phyloP scores from a whole-genome alignment of 1,284 basidiomycete genomes.

The Mrakiaceae sp. region DNA sequence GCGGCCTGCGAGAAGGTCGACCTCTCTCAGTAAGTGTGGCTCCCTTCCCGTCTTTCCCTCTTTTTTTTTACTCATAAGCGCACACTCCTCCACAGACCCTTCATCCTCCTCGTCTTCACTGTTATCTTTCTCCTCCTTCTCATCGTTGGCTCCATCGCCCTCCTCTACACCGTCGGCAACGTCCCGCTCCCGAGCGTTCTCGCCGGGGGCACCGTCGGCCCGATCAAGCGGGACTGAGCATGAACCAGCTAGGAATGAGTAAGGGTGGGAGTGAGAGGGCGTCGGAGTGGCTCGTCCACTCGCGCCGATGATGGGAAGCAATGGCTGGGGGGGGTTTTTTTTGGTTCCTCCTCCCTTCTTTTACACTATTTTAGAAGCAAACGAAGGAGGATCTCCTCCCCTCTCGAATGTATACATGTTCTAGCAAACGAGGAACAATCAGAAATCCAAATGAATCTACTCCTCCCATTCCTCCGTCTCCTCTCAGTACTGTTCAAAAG shows the following conservation, averaged over 20 bases:
- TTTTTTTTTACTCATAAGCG: neutral
- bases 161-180: constrained; percentile 51
- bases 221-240: constrained; percentile 6
- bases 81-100: constrained; percentile 41
- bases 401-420: too few species aligned
- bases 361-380: too few species aligned
- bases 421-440: too few species aligned
- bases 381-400: too few species aligned
- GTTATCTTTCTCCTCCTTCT: constrained; percentile 51
- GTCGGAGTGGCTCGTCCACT: too few species aligned
- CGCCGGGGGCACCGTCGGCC: constrained; percentile 30
- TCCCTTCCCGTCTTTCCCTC: neutral
- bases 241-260: neutral
- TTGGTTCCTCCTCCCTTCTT: too few species aligned
- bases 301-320: too few species aligned
- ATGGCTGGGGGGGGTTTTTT: too few species aligned
- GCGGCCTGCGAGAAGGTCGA: constrained; percentile 61
- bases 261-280: neutral
- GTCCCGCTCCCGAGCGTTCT: constrained; percentile 58
- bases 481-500: too few species aligned
- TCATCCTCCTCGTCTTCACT: constrained; percentile 58
- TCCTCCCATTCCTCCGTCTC: too few species aligned
- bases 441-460: too few species aligned
- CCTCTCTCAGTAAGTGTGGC: constrained; percentile 52
- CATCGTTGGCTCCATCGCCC: constrained; percentile 51